Percentiles rank a stretch among this genome's conserved stretches.
Evolutionary conservation across 2,329 filamentous ascomycete species (phyloP).

Genomic region (Leptographium lundbergii): DNA sequence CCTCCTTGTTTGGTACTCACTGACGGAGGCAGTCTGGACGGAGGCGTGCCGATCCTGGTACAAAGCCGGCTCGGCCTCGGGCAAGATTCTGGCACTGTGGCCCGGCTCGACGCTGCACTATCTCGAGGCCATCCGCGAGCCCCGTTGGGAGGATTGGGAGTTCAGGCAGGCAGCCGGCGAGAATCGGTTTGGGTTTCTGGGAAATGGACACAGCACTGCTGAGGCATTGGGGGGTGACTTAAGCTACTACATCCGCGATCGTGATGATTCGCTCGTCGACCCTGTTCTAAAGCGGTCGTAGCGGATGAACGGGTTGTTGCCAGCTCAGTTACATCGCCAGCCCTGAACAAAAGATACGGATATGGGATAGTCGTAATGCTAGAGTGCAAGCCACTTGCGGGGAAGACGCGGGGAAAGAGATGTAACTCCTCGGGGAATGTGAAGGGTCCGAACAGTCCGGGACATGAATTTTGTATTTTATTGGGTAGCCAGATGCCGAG

Average conservation of each 20-base stretch:
- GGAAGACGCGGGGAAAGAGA: no score
- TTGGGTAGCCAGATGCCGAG: no score
- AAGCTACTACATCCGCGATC: constrained; percentile 24
- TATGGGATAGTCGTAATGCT: no score
- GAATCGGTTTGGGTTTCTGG: background rate
- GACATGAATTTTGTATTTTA: no score
- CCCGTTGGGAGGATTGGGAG: background rate
- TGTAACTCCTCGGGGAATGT: no score
- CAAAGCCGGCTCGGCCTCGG: background rate
- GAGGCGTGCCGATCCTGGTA: background rate
- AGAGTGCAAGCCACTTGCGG: no score
- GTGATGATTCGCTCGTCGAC: constrained; percentile 16
- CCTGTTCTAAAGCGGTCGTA: no score
- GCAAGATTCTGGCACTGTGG: background rate
- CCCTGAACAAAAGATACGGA: no score
- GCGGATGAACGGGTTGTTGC: no score
- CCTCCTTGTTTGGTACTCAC: no score
- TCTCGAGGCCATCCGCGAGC: background rate
- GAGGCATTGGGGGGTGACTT: constrained; percentile 22
- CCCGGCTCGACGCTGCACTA: background rate
- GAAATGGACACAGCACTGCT: constrained; percentile 21
- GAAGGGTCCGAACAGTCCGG: no score
- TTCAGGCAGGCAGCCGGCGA: background rate
- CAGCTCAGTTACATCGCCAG: no score
- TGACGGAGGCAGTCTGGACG: background rate